Evolutionary conservation across 768 basidiomycete genomes (phyloP).

Genomic region (Plicaturopsis crispa): DNA sequence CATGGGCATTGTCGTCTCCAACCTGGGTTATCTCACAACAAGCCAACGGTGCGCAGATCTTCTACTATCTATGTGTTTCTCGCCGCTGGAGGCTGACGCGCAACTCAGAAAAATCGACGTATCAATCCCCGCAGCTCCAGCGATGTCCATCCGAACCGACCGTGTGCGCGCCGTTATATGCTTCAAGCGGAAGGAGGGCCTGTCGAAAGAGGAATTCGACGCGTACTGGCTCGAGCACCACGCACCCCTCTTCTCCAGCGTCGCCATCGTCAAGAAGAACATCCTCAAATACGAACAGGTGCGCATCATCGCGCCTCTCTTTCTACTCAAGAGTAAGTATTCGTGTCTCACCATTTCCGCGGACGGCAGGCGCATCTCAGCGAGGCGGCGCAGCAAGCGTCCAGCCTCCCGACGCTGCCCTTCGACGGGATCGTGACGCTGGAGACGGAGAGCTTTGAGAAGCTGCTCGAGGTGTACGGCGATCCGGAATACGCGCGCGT

Average conservation of each 20-base stretch:
- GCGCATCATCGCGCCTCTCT: not conserved
- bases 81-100: too few species aligned
- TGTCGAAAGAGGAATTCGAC: constrained; percentile 23
- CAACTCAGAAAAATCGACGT: too few species aligned
- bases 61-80: too few species aligned
- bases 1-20: too few species aligned
- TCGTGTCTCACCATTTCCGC: too few species aligned
- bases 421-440: constrained; percentile 23
- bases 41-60: too few species aligned
- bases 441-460: constrained; percentile 24
- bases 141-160: constrained; percentile 15
- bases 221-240: constrained; percentile 23
- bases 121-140: not conserved
- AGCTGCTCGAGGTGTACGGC: constrained; percentile 23
- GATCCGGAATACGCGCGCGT: too few species aligned
- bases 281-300: constrained; percentile 27
- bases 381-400: constrained; percentile 2
- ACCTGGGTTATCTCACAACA: too few species aligned
- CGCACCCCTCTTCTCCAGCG: constrained; percentile 18
- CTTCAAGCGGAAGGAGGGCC: constrained; percentile 18
- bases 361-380: constrained; percentile 20
- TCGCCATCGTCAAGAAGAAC: constrained; percentile 24
- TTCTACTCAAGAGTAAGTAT: too few species aligned
- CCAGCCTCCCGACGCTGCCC: constrained; percentile 12
- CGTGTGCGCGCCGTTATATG: constrained; percentile 20